Conservation (phyloP, 2,329 filamentous ascomycete genomes). For the Epichloe aotearoae region DNA sequence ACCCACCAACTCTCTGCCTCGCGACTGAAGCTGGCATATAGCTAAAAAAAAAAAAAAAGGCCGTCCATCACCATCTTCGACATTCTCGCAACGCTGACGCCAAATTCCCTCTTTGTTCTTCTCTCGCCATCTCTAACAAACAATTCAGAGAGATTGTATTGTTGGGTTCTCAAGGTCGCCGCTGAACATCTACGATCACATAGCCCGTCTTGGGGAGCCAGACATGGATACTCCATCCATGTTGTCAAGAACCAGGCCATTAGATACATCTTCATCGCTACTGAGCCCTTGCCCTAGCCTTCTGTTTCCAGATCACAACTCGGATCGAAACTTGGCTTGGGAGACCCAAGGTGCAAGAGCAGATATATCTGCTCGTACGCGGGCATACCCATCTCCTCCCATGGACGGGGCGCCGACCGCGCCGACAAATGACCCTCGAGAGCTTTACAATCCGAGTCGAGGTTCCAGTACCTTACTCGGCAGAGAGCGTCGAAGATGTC, state of each 20-base stretch:
- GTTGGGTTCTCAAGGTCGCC: not conserved
- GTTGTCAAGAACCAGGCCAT: conserved; percentile 34
- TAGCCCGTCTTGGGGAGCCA: conserved; percentile 26
- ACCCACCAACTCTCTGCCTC: not conserved
- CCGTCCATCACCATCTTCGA: too few relatives aligned
- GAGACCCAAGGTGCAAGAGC: conserved; percentile 2
- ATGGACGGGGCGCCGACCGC: conserved; percentile 60
- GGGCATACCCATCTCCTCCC: conserved; percentile 59
- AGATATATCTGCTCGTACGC: conserved; percentile 42
- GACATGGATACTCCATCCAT: conserved; percentile 30
- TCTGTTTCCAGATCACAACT: conserved; percentile 40
- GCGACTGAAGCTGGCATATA: not conserved
- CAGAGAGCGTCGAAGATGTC: conserved; percentile 33
- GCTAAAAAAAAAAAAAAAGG: too few relatives aligned
- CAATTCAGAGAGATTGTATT: too few relatives aligned
- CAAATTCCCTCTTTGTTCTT: too few relatives aligned
- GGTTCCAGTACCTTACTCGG: conserved; percentile 28
- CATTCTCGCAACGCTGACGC: too few relatives aligned
- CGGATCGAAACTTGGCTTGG: conserved; percentile 16
- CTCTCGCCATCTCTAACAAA: too few relatives aligned
- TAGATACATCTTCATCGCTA: conserved; percentile 29
- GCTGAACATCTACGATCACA: not conserved
- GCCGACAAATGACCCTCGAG: conserved; percentile 45
- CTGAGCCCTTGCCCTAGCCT: conserved; percentile 47
- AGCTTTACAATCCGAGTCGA: conserved; percentile 42